A percentile compares a stretch with the other conserved stretches of the same genome.
Evolutionary conservation across 768 basidiomycete genomes (phyloP).

Genomic region (Russula compacta): DNA sequence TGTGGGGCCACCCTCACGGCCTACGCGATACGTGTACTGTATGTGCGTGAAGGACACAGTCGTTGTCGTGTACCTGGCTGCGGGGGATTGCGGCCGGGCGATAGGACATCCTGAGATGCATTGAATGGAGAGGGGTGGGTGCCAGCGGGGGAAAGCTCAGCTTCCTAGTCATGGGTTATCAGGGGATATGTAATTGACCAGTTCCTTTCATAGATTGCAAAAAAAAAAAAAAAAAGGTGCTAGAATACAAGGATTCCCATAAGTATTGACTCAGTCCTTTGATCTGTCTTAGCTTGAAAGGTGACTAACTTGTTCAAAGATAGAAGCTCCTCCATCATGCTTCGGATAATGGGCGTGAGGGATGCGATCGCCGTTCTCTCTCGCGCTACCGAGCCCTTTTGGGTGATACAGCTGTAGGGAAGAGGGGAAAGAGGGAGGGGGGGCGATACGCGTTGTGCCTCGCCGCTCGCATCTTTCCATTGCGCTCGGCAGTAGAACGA

Average conservation of each 20-base stretch:
- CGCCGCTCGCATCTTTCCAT: not conserved
- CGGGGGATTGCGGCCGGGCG: not conserved
- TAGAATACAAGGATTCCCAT: constrained; percentile 1
- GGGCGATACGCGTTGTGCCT: not conserved
- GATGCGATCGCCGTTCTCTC: not conserved
- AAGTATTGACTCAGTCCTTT: not conserved
- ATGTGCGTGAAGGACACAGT: not conserved
- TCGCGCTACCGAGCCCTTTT: not conserved
- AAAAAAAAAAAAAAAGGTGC: not conserved
- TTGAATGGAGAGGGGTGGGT: not conserved
- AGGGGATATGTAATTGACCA: constrained; percentile 1
- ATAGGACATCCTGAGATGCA: not conserved
- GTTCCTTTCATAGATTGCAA: not conserved
- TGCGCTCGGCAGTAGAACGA: not conserved
- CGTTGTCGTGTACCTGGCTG: not conserved
- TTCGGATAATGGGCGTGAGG: not conserved
- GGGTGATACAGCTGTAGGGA: not conserved
- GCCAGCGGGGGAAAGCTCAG: not conserved
- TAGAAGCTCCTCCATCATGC: not conserved
- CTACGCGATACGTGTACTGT: too few relatives aligned
- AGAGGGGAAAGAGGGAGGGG: not conserved
- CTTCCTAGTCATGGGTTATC: not conserved
- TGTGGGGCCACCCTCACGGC: not conserved
- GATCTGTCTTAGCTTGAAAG: not conserved
- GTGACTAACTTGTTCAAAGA: not conserved